Conservation (phyloP, 768 basidiomycete genomes). For the Panus rudis region DNA sequence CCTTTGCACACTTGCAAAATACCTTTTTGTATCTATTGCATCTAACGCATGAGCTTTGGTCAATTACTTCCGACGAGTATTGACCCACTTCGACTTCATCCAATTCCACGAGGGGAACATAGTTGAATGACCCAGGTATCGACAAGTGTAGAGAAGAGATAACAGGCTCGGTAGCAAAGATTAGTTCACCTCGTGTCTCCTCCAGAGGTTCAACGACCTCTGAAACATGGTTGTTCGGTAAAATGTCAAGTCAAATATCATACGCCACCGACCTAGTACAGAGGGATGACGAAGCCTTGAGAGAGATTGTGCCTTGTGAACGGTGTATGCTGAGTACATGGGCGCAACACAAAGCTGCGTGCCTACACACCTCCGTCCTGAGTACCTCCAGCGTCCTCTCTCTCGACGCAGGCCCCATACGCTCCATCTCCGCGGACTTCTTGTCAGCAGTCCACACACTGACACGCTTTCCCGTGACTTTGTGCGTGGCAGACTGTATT, state of each 20-base stretch:
- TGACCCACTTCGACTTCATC: constrained; percentile 88
- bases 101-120: constrained; percentile 63
- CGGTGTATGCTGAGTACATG: constrained; percentile 3
- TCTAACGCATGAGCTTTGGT: no score
- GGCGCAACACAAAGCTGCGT: neutral
- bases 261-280: constrained; percentile 58
- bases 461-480: constrained; percentile 84
- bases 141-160: constrained; percentile 75
- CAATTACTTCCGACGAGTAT: neutral
- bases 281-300: constrained; percentile 88
- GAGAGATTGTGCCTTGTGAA: constrained; percentile 67
- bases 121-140: constrained; percentile 56
- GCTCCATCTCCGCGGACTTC: constrained; percentile 63
- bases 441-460: constrained; percentile 94
- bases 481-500: constrained; percentile 81
- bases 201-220: constrained; percentile 98
- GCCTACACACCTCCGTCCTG: constrained; percentile 78
- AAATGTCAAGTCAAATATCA: no score
- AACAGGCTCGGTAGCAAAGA: constrained; percentile 91
- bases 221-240: no score
- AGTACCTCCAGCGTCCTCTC: constrained; percentile 79
- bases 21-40: constrained; percentile 83
- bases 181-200: constrained; percentile 82
- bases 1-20: constrained; percentile 90
- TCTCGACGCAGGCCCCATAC: constrained; percentile 51